Evolutionary conservation across 2,329 filamentous ascomycete species (phyloP).

Genomic region (Aspergillus sp.): DNA sequence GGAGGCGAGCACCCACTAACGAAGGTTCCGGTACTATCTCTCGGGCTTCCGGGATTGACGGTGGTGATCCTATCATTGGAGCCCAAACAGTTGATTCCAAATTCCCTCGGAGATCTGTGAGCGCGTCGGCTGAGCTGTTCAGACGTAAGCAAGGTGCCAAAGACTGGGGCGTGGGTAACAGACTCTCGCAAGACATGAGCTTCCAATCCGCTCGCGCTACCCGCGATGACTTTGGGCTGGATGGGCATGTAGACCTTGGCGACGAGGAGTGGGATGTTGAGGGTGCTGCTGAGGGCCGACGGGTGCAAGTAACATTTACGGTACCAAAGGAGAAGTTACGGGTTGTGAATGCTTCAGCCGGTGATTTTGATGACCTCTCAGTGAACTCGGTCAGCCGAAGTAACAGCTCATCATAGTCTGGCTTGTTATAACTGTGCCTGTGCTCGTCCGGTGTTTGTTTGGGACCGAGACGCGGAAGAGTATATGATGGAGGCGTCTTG

Average conservation of each 20-base stretch:
- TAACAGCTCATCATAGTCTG: constrained; percentile 15
- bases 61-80: constrained; percentile 23
- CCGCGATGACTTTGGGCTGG: constrained; percentile 28
- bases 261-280: constrained; percentile 72
- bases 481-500: not conserved
- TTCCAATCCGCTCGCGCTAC: constrained; percentile 15
- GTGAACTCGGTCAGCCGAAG: constrained; percentile 28
- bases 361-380: constrained; percentile 34
- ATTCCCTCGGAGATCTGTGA: constrained; percentile 47
- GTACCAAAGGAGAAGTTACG: constrained; percentile 81
- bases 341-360: constrained; percentile 76
- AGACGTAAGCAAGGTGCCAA: constrained; percentile 52
- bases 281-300: constrained; percentile 65
- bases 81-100: constrained; percentile 12
- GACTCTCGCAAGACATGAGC: constrained; percentile 19
- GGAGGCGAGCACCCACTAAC: constrained; percentile 24
- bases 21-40: constrained; percentile 18
- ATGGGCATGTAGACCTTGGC: constrained; percentile 25
- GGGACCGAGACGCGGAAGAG: not conserved
- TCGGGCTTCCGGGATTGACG: constrained; percentile 30
- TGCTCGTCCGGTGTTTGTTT: not conserved
- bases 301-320: constrained; percentile 88
- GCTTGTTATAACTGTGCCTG: not conserved
- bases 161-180: constrained; percentile 51
- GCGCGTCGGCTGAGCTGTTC: constrained; percentile 49